Conservation (phyloP, 495 filamentous ascomycete genomes). For the Cercophora newfieldiana region DNA sequence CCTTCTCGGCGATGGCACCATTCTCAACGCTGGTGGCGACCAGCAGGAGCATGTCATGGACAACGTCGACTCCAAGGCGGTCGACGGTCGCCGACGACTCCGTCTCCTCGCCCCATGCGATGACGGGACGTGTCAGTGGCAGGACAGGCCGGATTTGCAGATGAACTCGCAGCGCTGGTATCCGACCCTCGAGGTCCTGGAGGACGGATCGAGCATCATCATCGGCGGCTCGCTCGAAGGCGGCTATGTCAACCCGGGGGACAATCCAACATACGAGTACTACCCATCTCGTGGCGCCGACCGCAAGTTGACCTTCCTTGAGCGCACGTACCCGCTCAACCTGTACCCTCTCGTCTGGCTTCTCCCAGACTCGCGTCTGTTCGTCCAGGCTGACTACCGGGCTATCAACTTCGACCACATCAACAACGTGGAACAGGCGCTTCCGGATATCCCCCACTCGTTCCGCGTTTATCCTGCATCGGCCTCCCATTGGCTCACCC, state of each 20-base stretch:
- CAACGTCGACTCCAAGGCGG: background rate
- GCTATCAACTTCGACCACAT: slow-evolving; percentile 15
- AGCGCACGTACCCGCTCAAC: slow-evolving; percentile 11
- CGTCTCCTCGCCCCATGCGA: slow-evolving; percentile 10
- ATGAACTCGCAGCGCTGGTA: slow-evolving; percentile 16
- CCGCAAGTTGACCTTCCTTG: slow-evolving; percentile 9
- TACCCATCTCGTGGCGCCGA: slow-evolving; percentile 12
- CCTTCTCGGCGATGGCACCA: slow-evolving; percentile 14
- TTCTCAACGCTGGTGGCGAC: slow-evolving; percentile 14
- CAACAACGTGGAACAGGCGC: slow-evolving; percentile 11
- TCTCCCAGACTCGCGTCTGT: slow-evolving; percentile 4
- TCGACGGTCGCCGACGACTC: slow-evolving; percentile 13
- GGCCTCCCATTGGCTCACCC: slow-evolving; percentile 12
- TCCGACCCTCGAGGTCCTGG: slow-evolving; percentile 14
- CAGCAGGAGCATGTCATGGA: slow-evolving; percentile 4
- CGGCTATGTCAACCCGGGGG: slow-evolving; percentile 11
- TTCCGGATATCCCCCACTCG: slow-evolving; percentile 14
- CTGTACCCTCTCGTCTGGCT: background rate
- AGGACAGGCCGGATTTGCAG: background rate
- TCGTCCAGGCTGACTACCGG: slow-evolving; percentile 15
- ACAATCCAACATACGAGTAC: slow-evolving; percentile 18
- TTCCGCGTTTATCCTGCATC: slow-evolving; percentile 15
- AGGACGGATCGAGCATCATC: slow-evolving; percentile 12
- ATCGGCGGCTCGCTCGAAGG: slow-evolving; percentile 11
- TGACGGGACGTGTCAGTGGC: slow-evolving; percentile 11